Evolutionary conservation across 2,329 filamentous ascomycete species (phyloP), one percentile per base, ranked within the genome.

Genomic region (Monosporascus sp.): DNA sequence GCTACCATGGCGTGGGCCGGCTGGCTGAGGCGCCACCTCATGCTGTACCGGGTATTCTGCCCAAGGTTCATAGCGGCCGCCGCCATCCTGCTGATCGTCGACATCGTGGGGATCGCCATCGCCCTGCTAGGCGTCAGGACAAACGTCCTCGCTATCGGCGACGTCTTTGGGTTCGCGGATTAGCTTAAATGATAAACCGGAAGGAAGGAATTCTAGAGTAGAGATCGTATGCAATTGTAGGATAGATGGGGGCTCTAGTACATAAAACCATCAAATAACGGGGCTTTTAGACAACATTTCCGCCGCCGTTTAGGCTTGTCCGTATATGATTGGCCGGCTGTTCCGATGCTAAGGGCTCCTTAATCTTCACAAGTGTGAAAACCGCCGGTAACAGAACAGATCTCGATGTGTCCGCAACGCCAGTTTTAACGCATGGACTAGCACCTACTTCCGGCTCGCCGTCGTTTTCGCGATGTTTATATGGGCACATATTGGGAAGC

Each of bases 31-130:
- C 80, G 94, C 50, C 94, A 99, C 75, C 78, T 99, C 58, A 99
- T 99, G 94, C 80, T 99, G 31, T 99, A 94, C 73, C 82, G 94
- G 43, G 91, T 99, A 44, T 99, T 99, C 66, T 87, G 82, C 72
- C 94, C 94, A 47, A 77, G 93, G 27, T 99, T 93, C 74, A 89
- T 99, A 87, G 81, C 90, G 68, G 91, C 87, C 0, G 86, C 85
- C 0, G 72, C 81, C 3, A 80, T 88, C 49, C 68, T 97, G 54
- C 65, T 93, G 17, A 78, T 92, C 26, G 85, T 96, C 9, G 93
- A 97, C 65, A 59, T 95, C 4, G 79, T 94, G 2, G 80, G 81
- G 1, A 79, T 94, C 7, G 58, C 86, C 16, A 78, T 96, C 17
- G 83, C 85, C n/a, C 68, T 97, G 53, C 74, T 83, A 27, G 91